phyloP scores from a whole-genome alignment of 768 basidiomycete species.

The Sporobolomyces pararoseus region DNA sequence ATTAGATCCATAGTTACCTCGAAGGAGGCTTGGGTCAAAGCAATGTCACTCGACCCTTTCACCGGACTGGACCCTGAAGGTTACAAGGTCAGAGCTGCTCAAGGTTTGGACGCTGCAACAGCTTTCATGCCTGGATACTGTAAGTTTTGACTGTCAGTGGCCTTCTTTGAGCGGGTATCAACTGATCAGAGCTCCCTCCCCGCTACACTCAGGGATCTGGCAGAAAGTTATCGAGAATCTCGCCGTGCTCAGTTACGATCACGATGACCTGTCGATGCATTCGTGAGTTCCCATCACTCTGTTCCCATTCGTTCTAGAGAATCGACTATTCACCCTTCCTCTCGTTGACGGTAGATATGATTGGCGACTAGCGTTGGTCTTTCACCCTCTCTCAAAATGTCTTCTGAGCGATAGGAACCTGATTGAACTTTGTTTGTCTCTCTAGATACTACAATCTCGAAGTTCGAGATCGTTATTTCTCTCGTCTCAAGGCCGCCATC shows the following conservation, averaged over 20 bases:
- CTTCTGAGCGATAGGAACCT: too few species aligned
- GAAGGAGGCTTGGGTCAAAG: conserved; percentile 80
- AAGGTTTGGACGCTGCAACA: conserved; percentile 35
- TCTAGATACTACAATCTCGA: conserved; percentile 85
- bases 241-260: conserved; percentile 87
- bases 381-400: too few species aligned
- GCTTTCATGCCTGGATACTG: conserved; percentile 75
- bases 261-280: conserved; percentile 62
- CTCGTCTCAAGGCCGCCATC: conserved; percentile 65
- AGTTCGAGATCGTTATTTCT: conserved; percentile 83
- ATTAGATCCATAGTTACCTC: conserved; percentile 76
- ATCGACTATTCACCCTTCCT: too few species aligned
- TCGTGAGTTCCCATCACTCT: neutral
- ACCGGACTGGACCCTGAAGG: conserved; percentile 86
- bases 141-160: conserved; percentile 52
- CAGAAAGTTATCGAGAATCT: conserved; percentile 86
- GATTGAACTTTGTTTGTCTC: conserved; percentile 5
- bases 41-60: conserved; percentile 82
- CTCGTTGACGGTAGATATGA: conserved; percentile 4
- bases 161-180: conserved; percentile 46
- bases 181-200: too few species aligned
- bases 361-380: conserved; percentile 16
- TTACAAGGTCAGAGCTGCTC: conserved; percentile 77
- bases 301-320: too few species aligned
- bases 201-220: conserved; percentile 44